phyloP scores from a whole-genome alignment of 805 yeast genomes.

The Cyberlindnera suaveolens region DNA sequence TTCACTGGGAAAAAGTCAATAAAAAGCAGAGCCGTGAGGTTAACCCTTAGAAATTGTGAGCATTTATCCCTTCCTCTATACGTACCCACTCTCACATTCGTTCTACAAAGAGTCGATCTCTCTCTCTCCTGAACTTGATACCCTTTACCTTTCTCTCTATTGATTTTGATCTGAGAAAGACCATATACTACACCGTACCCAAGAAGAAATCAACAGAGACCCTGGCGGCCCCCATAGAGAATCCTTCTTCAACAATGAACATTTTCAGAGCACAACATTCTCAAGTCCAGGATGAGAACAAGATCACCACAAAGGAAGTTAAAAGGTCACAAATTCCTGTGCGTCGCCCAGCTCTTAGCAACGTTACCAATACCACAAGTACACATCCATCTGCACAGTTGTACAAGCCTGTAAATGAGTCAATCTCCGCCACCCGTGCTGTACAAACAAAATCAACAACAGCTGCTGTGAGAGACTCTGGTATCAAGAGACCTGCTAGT shows the following conservation, averaged over 20 bases:
- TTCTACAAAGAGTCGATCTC: too few relatives aligned
- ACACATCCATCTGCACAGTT: neutral
- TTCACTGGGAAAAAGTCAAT: too few relatives aligned
- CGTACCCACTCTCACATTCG: too few relatives aligned
- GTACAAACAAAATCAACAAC: slow-evolving; percentile 3
- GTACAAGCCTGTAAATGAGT: slow-evolving; percentile 4
- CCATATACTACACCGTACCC: neutral
- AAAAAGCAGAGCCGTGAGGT: too few relatives aligned
- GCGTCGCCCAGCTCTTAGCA: slow-evolving; percentile 23
- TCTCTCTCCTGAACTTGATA: too few relatives aligned
- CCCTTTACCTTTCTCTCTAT: too few relatives aligned
- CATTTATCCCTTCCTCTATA: too few relatives aligned
- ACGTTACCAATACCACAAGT: slow-evolving; percentile 21
- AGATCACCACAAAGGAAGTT: slow-evolving; percentile 7
- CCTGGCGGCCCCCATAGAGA: slow-evolving; percentile 1
- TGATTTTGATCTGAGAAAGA: neutral
- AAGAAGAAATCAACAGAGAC: neutral
- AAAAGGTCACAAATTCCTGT: slow-evolving; percentile 22
- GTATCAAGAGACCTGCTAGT: slow-evolving; percentile 38
- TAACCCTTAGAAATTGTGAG: too few relatives aligned
- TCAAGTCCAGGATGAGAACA: slow-evolving; percentile 19
- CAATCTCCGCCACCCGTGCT: neutral
- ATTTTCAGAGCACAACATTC: slow-evolving; percentile 4
- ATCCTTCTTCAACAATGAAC: slow-evolving; percentile 6
- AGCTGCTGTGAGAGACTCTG: slow-evolving; percentile 20